phyloP scores from a whole-genome alignment of 2,329 filamentous ascomycete species.

The Botrytis medusae region DNA sequence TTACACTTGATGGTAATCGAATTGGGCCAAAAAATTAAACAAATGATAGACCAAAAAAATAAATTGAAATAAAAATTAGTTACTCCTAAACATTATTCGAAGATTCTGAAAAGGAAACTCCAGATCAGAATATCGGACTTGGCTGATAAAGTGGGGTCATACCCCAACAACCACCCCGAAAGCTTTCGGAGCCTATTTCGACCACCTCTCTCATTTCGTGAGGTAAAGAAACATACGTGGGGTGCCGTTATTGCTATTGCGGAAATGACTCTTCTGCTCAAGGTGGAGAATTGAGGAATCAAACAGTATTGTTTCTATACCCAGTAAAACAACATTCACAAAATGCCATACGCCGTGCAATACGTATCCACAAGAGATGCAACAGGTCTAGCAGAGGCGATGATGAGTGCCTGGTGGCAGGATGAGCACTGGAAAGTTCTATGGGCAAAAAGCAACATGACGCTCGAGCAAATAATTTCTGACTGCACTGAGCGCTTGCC shows the following conservation, averaged over 20 bases:
- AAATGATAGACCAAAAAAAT: neutral
- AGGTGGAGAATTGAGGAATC: neutral
- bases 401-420: neutral
- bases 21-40: neutral
- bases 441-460: neutral
- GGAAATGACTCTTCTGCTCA: neutral
- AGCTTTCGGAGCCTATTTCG: neutral
- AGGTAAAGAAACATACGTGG: neutral
- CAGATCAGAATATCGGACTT: neutral
- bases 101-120: neutral
- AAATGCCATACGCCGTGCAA: neutral
- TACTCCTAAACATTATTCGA: neutral
- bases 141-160: neutral
- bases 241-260: neutral
- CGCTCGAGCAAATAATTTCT: neutral
- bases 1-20: neutral
- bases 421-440: neutral
- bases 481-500: neutral
- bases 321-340: neutral
- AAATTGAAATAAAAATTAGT: neutral
- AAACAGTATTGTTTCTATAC: neutral
- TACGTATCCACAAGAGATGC: neutral
- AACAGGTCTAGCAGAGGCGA: neutral
- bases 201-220: neutral
- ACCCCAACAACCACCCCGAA: neutral